A percentile compares a stretch with the other conserved stretches of the same genome.
These are phyloP conservation scores for Flaveria linearis DNA, from an alignment of 129 eudicot genomes.

Conservation along the genomic window DNA sequence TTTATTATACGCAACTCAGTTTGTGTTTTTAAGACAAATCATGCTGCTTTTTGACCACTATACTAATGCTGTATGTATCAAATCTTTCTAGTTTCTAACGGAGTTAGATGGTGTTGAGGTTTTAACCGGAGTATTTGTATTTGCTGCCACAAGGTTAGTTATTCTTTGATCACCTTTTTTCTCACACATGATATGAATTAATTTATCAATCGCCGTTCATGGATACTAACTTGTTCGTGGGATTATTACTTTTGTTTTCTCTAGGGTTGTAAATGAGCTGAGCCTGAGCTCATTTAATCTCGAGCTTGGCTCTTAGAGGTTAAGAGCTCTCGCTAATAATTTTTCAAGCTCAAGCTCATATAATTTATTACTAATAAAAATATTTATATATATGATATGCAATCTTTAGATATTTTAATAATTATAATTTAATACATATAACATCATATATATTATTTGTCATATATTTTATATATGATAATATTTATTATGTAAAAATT, in stretches of 20 bases:
- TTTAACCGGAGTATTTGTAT: slow-evolving; percentile 92
- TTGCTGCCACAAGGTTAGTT: slow-evolving; percentile 92
- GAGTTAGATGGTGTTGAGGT: slow-evolving; percentile 99
- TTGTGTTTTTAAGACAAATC: neutral
- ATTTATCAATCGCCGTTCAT: slow-evolving; percentile 3
- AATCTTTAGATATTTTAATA: too few species aligned
- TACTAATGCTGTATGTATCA: slow-evolving; percentile 21
- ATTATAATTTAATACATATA: too few species aligned
- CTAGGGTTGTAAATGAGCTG: too few species aligned
- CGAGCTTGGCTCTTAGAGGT: too few species aligned
- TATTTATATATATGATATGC: too few species aligned
- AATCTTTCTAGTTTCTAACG: slow-evolving; percentile 68
- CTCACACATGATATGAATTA: neutral
- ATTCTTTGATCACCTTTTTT: slow-evolving; percentile 23
- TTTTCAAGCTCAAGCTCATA: too few species aligned
- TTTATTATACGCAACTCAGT: slow-evolving; percentile 17
- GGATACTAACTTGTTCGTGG: slow-evolving; percentile 5
- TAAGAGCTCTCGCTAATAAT: too few species aligned
- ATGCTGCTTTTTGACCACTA: slow-evolving; percentile 14
- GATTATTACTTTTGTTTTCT: slow-evolving; percentile 4
- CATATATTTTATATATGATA: too few species aligned
- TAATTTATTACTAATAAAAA: too few species aligned
- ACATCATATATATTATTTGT: too few species aligned
- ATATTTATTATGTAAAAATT: too few species aligned
- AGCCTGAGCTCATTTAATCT: too few species aligned